Base-by-base conservation (phyloP, 1,139 yeast genomes). In the Debaryomyces sp. region DNA sequence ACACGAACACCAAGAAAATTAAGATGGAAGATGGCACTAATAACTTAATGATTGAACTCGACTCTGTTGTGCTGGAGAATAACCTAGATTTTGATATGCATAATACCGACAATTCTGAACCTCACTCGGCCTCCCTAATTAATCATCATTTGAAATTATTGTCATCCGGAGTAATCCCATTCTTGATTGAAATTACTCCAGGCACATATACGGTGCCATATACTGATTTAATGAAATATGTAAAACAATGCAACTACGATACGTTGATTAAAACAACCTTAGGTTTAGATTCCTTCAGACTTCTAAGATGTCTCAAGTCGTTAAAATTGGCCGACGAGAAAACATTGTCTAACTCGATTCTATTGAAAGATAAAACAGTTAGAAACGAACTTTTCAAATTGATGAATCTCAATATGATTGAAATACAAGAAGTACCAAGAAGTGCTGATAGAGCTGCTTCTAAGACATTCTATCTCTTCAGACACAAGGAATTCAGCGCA, bases 401-500 rank as follows among this genome's bases (percentile, higher is more conserved):
- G 45, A 71, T 84, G 18, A 79, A 77, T 45, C 75, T 81, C 56
- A 85, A 85, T 56, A 75, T 85, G 15, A 68, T 86, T 23, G 91
- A 87, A 63, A 78, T 87, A 41, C 98, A 94, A 66, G 99, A 95
- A 70, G 88, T 94, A 29, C 98, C 99, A 7, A 81, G 95, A 61
- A 87, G 96, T 32, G 87, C 85, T 29, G 98, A 92, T 64, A 78
- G 99, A 54, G 94, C 96, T 2, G 97, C 98, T 0, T 85, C 90
- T 38, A 84, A 96, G 57, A 87, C 97, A 1, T 87, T 87, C 41
- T 94, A 84, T 62, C 77, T 94, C 42, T 94, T 90, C 77, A 81
- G 90, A 63, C 88, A 85, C 57, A 83, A 82, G 47, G 84, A 84
- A 50, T 80, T 80, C 49, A 60, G 85, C 32, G 78, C 87, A 55